Percentiles rank a stretch among this genome's conserved stretches.
Evolutionary conservation across 148 eudicot genomes (phyloP).

Genomic region (Nepenthes gracilis): DNA sequence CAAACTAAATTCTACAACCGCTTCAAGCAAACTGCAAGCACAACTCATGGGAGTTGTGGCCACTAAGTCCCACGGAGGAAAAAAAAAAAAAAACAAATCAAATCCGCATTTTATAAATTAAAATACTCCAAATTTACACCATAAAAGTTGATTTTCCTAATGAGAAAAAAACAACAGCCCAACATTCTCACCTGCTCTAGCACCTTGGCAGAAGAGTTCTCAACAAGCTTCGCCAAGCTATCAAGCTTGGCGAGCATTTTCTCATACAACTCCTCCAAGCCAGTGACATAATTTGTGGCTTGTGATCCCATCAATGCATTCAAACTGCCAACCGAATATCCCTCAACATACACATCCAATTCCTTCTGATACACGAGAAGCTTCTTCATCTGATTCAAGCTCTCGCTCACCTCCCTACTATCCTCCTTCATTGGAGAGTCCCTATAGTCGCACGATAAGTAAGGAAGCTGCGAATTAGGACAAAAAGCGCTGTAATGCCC

Average conservation of each 20-base stretch:
- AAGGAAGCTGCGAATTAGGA: slow-evolving; percentile 47
- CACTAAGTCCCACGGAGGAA: too few relatives aligned
- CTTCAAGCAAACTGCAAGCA: too few relatives aligned
- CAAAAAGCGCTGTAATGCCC: slow-evolving; percentile 50
- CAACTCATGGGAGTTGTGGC: too few relatives aligned
- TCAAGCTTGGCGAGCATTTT: slow-evolving; percentile 72
- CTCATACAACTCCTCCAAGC: slow-evolving; percentile 68
- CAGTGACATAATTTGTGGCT: slow-evolving; percentile 30
- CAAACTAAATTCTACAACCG: too few relatives aligned
- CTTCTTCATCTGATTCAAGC: slow-evolving; percentile 21
- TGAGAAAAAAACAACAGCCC: too few relatives aligned
- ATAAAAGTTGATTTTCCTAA: too few relatives aligned
- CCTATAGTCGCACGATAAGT: slow-evolving; percentile 22
- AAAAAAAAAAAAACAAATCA: too few relatives aligned
- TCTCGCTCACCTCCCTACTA: slow-evolving; percentile 11
- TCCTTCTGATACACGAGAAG: slow-evolving; percentile 29
- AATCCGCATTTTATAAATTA: too few relatives aligned
- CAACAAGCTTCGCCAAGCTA: slow-evolving; percentile 44
- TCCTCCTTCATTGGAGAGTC: slow-evolving; percentile 40
- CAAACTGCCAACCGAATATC: slow-evolving; percentile 45
- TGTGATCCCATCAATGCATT: slow-evolving; percentile 48
- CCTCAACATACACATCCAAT: slow-evolving; percentile 36
- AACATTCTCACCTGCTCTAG: slow-evolving; percentile 47
- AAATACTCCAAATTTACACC: too few relatives aligned
- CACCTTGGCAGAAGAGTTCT: slow-evolving; percentile 51